Evolutionary conservation across 2,329 filamentous ascomycete genomes (phyloP), one percentile per base, ranked within the genome.

Genomic region (Blastomyces gilchristii): DNA sequence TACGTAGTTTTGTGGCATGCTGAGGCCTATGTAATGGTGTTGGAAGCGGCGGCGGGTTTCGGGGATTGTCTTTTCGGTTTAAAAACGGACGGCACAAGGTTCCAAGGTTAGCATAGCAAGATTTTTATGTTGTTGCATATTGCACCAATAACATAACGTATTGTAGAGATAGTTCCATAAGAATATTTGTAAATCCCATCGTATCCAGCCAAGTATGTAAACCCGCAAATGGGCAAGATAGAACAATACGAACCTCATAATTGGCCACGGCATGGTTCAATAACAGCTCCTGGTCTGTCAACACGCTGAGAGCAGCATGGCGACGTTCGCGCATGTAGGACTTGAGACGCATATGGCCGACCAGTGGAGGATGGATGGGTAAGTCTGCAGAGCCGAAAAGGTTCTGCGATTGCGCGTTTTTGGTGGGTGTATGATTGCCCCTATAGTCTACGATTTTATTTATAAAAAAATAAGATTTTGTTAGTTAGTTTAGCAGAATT

Each of bases 221-320:
- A 22, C 31, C 31, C 3, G 6, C 31, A 34, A 34, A 34, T 5
- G 31, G 31, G 31, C 31, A 34, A 34, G 31, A 34, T 3, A 34
- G 7, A n/a, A 49, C 18, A 50, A 50, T 3, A 64, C 69, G 54
- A 65, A 78, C 77, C 67, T 75, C 71, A 25, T 73, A 69, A 25
- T 72, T 74, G 18, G 71, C 73, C 8, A 77, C 62, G 0, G 76
- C 75, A 63, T 79, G 76, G 3, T 74, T 71, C 9, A 75, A 73
- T 2, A 79, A 66, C 3, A 79, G 60, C 62, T 78, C 76, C n/a
- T 69, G 67, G 62, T 78, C 73, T 54, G 69, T 69, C 6, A 78
- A 64, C 9, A 78, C 71, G n/a, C 70, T 72, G 16, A 77, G 69
- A 1, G 74, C 72, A 3, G 73, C 73, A 50, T 76, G 72, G 41